phyloP scores from a whole-genome alignment of 1,284 basidiomycete genomes.

The Termitomyces sp. region DNA sequence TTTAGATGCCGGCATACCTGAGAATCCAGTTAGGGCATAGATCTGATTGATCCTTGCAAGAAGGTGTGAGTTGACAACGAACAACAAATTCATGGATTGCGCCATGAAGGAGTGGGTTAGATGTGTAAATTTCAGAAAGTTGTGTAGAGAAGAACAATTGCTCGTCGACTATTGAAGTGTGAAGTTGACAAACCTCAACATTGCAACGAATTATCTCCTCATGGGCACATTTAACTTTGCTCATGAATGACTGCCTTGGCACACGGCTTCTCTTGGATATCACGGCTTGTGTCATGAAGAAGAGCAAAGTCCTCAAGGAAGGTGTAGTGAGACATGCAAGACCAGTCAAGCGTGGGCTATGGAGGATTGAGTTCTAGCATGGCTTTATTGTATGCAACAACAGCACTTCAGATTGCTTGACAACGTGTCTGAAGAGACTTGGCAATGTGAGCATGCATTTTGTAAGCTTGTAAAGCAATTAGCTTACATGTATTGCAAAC shows the following conservation, averaged over 20 bases:
- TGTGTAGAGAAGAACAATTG: neutral
- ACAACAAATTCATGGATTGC: neutral
- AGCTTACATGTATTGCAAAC: neutral
- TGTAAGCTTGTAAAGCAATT: too few relatives aligned
- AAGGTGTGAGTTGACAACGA: neutral
- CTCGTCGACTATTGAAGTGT: constrained; percentile 1
- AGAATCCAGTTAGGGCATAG: neutral
- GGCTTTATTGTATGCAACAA: too few relatives aligned
- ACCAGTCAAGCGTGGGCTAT: too few relatives aligned
- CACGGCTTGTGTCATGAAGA: neutral
- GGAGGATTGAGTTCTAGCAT: too few relatives aligned
- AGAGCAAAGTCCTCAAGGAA: neutral
- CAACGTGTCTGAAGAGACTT: too few relatives aligned
- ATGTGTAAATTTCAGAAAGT: neutral
- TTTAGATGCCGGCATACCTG: neutral
- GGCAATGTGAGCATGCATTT: too few relatives aligned
- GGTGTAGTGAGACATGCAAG: too few relatives aligned
- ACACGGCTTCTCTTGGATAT: neutral
- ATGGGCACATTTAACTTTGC: neutral
- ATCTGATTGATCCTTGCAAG: neutral
- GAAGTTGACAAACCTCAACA: neutral
- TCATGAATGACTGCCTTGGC: neutral
- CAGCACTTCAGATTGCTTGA: too few relatives aligned
- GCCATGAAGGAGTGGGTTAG: neutral
- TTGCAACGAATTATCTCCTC: neutral